phyloP scores from a whole-genome alignment of 108 stramenopile genomes.

The Nannochloropsis gaditana region DNA sequence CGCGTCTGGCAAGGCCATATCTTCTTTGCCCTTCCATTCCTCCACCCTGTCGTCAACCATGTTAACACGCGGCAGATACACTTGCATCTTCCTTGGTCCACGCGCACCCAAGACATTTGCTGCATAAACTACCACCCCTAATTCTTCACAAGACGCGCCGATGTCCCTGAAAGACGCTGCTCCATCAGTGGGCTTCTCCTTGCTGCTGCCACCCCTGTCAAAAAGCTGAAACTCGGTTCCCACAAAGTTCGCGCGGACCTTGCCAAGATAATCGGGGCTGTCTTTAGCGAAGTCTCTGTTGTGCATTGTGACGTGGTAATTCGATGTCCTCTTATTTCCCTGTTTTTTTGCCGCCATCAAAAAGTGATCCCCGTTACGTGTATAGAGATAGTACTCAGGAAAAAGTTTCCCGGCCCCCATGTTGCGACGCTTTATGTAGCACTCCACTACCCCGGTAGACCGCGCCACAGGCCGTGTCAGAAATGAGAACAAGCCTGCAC shows the following conservation, averaged over 20 bases:
- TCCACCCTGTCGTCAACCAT: constrained; percentile 50
- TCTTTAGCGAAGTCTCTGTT: constrained; percentile 64
- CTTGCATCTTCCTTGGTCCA: constrained; percentile 82
- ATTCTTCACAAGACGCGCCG: constrained; percentile 49
- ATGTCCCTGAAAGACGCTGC: constrained; percentile 2
- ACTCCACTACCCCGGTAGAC: constrained; percentile 65
- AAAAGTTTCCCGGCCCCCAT: constrained; percentile 64
- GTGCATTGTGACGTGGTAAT: constrained; percentile 72
- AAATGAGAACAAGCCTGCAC: constrained; percentile 44
- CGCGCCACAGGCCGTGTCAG: constrained; percentile 65
- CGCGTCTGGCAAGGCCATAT: constrained; percentile 28
- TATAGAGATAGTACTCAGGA: constrained; percentile 69
- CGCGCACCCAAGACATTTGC: constrained; percentile 66
- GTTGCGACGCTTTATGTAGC: constrained; percentile 70
- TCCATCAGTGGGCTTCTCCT: neutral
- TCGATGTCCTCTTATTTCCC: constrained; percentile 70
- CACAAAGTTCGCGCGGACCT: constrained; percentile 73
- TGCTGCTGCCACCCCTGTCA: constrained; percentile 63
- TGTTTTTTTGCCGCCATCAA: constrained; percentile 77
- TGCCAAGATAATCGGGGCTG: constrained; percentile 68
- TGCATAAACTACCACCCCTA: constrained; percentile 69
- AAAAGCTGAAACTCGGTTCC: constrained; percentile 79
- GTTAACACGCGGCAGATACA: constrained; percentile 47
- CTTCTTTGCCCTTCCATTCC: neutral
- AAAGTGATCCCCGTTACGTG: constrained; percentile 65